A percentile compares a stretch with the other conserved stretches of the same genome.
These are phyloP conservation scores for Allomyces arbusculus DNA, from an alignment of 192 early-diverging fungal genomes.

Conservation along the genomic window DNA sequence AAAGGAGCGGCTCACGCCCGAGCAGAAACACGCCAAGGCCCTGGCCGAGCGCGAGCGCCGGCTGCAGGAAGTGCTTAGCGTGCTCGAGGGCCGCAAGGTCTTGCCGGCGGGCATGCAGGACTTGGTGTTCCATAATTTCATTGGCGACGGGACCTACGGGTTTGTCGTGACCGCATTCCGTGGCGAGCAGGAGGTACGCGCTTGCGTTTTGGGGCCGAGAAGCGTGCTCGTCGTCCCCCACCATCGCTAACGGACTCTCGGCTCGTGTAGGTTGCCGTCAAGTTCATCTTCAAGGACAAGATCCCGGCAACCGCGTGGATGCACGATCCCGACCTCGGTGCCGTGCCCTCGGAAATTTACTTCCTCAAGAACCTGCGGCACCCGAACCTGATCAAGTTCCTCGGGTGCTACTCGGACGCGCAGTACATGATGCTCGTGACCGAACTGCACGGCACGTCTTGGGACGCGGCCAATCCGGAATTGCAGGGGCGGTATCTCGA, in stretches of 20 bases:
- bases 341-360: constrained; percentile 22
- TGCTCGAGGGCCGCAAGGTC: neutral
- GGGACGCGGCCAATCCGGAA: constrained; percentile 13
- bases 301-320: constrained; percentile 14
- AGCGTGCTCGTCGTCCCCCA: too few relatives aligned
- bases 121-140: neutral
- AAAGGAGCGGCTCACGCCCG: neutral
- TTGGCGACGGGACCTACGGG: constrained; percentile 28
- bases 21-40: neutral
- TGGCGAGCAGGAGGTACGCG: neutral
- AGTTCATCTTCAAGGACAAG: constrained; percentile 25
- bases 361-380: constrained; percentile 21
- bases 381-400: constrained; percentile 17
- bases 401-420: constrained; percentile 23
- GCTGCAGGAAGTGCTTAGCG: neutral
- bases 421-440: constrained; percentile 24
- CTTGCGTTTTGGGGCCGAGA: too few relatives aligned
- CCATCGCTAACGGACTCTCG: too few relatives aligned
- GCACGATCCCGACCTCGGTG: constrained; percentile 14
- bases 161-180: constrained; percentile 21
- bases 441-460: constrained; percentile 24
- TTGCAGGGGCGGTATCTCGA: neutral
- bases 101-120: neutral
- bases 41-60: neutral
- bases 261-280: constrained; percentile 15